A percentile compares a stretch with the other conserved stretches of the same genome.
Conservation (phyloP, 1,139 yeast species). For the Geotrichum cucujoidarum region DNA sequence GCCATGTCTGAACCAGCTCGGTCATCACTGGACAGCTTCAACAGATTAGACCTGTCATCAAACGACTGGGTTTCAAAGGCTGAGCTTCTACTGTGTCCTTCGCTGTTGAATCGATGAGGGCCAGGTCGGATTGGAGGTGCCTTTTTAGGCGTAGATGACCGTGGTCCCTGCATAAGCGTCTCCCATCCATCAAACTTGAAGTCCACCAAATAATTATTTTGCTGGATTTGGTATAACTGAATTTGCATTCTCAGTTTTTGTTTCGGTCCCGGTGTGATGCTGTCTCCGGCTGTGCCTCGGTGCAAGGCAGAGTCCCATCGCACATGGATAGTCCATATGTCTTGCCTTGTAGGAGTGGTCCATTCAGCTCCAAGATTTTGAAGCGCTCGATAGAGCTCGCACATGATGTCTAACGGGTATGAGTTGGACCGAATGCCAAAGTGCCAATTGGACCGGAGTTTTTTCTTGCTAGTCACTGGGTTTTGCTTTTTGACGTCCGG, state of each 20-base stretch:
- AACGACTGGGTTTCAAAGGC: too few species aligned
- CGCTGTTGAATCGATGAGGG: too few species aligned
- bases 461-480: constrained; percentile 66
- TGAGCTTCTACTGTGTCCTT: too few species aligned
- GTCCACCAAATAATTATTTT: constrained; percentile 90
- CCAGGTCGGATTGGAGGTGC: too few species aligned
- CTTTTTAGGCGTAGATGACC: too few species aligned
- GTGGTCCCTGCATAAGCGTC: too few species aligned
- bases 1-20: too few species aligned
- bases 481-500: constrained; percentile 48
- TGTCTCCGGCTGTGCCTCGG: not conserved
- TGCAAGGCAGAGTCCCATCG: constrained; percentile 54
- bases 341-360: constrained; percentile 85
- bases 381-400: constrained; percentile 91
- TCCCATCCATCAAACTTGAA: constrained; percentile 98
- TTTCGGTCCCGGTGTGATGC: not conserved
- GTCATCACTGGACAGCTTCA: too few species aligned
- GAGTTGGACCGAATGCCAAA: constrained; percentile 95
- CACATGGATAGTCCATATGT: constrained; percentile 94
- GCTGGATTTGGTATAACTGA: constrained; percentile 90
- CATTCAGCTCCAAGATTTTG: constrained; percentile 95
- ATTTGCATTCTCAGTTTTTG: constrained; percentile 84
- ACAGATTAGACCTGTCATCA: too few species aligned
- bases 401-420: constrained; percentile 97
- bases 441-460: constrained; percentile 96